Percentiles rank a stretch among this genome's conserved stretches.
phyloP scores from a whole-genome alignment of 2,329 filamentous ascomycete species.

The Talaromyces piceae region DNA sequence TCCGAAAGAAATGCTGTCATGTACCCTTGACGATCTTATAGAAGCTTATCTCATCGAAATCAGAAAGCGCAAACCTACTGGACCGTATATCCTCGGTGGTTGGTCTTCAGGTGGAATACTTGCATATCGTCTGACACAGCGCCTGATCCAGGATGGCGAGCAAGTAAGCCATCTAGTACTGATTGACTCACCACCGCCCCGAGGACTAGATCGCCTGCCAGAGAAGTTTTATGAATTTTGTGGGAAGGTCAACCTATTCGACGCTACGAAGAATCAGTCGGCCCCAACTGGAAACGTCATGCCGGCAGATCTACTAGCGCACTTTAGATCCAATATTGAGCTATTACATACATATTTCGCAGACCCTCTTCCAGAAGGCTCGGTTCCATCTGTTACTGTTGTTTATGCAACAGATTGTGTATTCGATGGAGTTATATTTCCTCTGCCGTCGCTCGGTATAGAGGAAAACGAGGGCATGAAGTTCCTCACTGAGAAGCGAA shows the following conservation, averaged over 20 bases:
- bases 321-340: constrained; percentile 45
- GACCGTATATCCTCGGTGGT: constrained; percentile 59
- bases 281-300: background rate
- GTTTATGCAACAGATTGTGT: constrained; percentile 42
- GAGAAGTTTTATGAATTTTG: constrained; percentile 12
- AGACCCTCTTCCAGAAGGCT: constrained; percentile 21
- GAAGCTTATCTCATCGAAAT: constrained; percentile 13
- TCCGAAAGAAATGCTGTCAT: background rate
- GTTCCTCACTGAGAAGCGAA: constrained; percentile 42
- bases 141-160: constrained; percentile 41
- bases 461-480: constrained; percentile 42
- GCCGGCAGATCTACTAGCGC: constrained; percentile 32
- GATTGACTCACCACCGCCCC: constrained; percentile 59
- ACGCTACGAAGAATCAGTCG: background rate
- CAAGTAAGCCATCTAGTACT: constrained; percentile 45
- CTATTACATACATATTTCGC: constrained; percentile 39
- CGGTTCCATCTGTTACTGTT: constrained; percentile 31
- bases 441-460: constrained; percentile 25
- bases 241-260: background rate
- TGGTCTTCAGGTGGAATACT: constrained; percentile 71
- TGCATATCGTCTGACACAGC: constrained; percentile 58
- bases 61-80: constrained; percentile 40
- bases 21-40: background rate
- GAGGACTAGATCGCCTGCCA: constrained; percentile 62
- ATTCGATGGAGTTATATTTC: constrained; percentile 33